These are phyloP conservation scores for Chernovozyma aurita DNA, from an alignment of 1,139 yeast species.

Conservation along the genomic window DNA sequence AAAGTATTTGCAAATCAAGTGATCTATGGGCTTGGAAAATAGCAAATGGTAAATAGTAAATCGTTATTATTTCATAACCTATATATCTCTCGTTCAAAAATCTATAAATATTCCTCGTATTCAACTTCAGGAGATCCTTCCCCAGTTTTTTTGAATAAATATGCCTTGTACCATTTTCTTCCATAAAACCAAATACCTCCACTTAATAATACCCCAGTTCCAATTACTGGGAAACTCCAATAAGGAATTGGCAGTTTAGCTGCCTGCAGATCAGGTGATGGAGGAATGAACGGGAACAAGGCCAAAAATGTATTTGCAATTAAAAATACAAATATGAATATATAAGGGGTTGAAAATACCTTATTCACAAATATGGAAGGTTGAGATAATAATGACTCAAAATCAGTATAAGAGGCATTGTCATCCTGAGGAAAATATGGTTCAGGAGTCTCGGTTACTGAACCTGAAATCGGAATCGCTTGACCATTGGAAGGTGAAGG, in stretches of 20 bases:
- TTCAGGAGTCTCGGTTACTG: constrained; percentile 6
- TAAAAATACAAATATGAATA: constrained; percentile 35
- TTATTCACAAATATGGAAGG: constrained; percentile 5
- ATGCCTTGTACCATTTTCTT: constrained; percentile 9
- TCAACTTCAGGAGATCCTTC: constrained; percentile 8
- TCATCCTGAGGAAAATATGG: constrained; percentile 12
- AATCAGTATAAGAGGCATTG: constrained; percentile 10
- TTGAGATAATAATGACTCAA: constrained; percentile 17
- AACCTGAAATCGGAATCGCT: too few relatives aligned
- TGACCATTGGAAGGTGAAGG: constrained; percentile 9
- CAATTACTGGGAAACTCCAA: constrained; percentile 55
- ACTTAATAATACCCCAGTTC: constrained; percentile 40
- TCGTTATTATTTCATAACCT: too few relatives aligned
- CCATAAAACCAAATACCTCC: constrained; percentile 38
- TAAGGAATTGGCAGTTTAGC: constrained; percentile 37
- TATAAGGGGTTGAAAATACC: constrained; percentile 24
- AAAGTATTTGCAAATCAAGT: too few relatives aligned
- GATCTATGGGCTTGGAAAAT: too few relatives aligned
- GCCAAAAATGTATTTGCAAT: constrained; percentile 51
- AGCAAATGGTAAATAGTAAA: too few relatives aligned
- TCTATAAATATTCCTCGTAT: constrained; percentile 14
- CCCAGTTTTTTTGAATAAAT: constrained; percentile 8
- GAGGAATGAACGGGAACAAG: constrained; percentile 55
- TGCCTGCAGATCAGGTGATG: constrained; percentile 28
- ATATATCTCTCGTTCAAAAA: too few relatives aligned